Evolutionary conservation across 2,329 filamentous ascomycete species (phyloP), one percentile per base, ranked within the genome.

Genomic region (Colletotrichum orbiculare): DNA sequence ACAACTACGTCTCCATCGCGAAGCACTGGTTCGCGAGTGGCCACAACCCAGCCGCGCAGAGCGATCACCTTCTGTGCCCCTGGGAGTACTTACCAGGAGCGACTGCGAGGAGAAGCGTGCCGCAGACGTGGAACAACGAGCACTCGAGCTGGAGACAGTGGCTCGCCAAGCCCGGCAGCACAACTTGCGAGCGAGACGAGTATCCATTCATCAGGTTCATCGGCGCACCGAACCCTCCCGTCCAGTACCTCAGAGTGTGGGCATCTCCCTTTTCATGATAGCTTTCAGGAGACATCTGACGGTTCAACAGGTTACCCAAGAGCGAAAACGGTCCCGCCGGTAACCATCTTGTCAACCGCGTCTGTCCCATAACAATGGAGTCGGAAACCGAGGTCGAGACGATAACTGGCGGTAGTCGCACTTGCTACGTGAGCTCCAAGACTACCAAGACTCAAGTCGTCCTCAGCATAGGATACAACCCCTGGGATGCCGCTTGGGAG

Each of bases 391-490:
- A 8, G 9, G 48, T 52, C 15, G 48, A 52, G 48, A 37, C 33
- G 33, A 52, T 13, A 25, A 11, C 33, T 5, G 48, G 48, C 25
- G 48, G 48, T 8, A 52, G 48, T 34, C 48, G 52, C 9, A 54
- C 52, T 8, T 43, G 52, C 25, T 54, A 45, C 25, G 52, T 25
- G 52, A 42, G 12, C 25, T n/a, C 52, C 38, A 42, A 54, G 37
- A 54, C 38, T 45, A 54, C 39, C 52, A 43, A 42, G 38, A 54
- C 52, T 12, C 52, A 54, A 15, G n/a, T 43, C 25, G 41, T 42
- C 38, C 37, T 54, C 52, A 42, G 38, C 38, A 54, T 54, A 41
- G n/a, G 8, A 45, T 43, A 42, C 52, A 10, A 8, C 13, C 11
- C 11, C 38, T 54, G 52, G 52, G 37, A 54, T 15, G 12, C 37